Evolutionary conservation across 148 eudicot species (phyloP).

Genomic region (Heliosperma pusillum): DNA sequence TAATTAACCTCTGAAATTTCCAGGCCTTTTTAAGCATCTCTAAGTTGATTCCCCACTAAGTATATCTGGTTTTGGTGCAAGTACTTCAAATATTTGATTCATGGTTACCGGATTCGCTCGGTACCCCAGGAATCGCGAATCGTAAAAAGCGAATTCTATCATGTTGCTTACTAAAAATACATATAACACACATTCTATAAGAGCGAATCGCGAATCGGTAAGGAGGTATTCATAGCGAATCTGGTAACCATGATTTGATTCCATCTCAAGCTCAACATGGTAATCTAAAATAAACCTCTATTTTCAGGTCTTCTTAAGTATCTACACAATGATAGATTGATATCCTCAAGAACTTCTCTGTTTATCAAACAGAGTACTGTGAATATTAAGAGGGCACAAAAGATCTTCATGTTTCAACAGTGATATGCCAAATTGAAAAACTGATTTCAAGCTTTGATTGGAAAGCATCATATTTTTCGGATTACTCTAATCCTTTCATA

Average conservation of each 20-base stretch:
- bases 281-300: not conserved
- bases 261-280: constrained; percentile 3
- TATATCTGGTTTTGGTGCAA: not conserved
- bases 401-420: not conserved
- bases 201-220: too few relatives aligned
- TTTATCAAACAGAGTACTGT: not conserved
- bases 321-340: constrained; percentile 10
- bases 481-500: not conserved
- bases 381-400: constrained; percentile 10
- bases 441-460: too few relatives aligned
- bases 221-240: too few relatives aligned
- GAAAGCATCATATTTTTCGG: not conserved
- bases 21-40: constrained; percentile 9
- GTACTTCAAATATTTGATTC: constrained; percentile 17
- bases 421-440: not conserved
- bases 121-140: too few relatives aligned
- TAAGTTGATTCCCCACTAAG: constrained; percentile 5
- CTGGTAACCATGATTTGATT: too few relatives aligned
- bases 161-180: too few relatives aligned
- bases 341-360: constrained; percentile 11
- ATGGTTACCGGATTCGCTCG: too few relatives aligned
- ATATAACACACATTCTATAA: too few relatives aligned
- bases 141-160: too few relatives aligned
- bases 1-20: constrained; percentile 5
- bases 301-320: constrained; percentile 7